Conservation (phyloP, 441 rosid species). For the Eugenia klotzschiana region DNA sequence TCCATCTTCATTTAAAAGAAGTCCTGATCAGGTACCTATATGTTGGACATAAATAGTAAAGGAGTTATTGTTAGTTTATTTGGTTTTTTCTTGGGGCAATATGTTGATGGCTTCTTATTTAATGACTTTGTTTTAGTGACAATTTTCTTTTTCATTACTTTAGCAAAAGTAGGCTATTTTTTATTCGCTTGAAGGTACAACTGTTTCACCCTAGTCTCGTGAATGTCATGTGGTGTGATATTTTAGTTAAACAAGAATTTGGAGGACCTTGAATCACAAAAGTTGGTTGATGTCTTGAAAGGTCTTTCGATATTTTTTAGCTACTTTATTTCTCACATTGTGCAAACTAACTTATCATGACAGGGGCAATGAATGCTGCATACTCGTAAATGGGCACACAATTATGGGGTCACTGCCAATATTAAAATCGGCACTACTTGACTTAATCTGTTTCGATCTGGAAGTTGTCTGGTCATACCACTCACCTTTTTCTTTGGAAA, state of each 20-base stretch:
- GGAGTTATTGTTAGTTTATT: neutral
- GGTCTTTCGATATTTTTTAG: neutral
- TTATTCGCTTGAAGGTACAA: neutral
- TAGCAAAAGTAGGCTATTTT: neutral
- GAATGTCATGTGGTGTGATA: neutral
- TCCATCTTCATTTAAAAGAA: constrained; percentile 21
- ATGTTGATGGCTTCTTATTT: neutral
- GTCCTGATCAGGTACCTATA: constrained; percentile 67
- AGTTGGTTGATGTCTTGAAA: neutral
- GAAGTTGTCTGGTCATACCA: neutral
- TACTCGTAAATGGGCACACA: neutral
- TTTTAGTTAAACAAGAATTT: neutral
- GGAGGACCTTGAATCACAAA: neutral
- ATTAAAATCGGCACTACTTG: neutral
- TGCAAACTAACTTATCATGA: neutral
- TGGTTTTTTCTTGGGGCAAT: neutral
- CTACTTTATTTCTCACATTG: neutral
- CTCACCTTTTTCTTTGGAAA: neutral
- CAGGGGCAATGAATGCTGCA: neutral
- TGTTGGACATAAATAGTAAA: neutral
- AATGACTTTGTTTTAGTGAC: neutral
- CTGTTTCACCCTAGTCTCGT: neutral
- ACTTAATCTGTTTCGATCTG: neutral
- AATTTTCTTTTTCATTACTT: neutral
- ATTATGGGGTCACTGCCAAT: neutral